Conservation (phyloP, 228 moss, liverwort and hornwort species). For the Sphagnum fallax region DNA sequence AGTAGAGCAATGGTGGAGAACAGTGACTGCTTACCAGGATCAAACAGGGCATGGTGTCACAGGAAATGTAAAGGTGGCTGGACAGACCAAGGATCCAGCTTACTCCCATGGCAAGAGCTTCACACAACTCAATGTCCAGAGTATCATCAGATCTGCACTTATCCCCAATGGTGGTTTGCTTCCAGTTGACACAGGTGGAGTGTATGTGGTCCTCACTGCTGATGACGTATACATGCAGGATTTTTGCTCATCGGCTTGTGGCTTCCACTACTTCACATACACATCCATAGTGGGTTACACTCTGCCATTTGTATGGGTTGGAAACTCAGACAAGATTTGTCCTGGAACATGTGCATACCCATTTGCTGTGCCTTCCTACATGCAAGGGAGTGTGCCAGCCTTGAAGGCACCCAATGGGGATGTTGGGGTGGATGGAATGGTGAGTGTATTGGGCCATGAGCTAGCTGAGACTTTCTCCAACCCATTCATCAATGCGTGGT, state of each 20-base stretch:
- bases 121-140: conserved; percentile 5
- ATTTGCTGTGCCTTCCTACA: conserved; percentile 5
- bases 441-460: conserved; percentile 8
- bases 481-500: conserved; percentile 9
- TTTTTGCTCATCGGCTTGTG: conserved; percentile 7
- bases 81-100: conserved; percentile 2
- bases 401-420: conserved; percentile 5
- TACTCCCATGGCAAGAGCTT: background rate
- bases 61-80: conserved; percentile 1
- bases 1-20: conserved; percentile 7
- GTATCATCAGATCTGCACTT: conserved; percentile 2
- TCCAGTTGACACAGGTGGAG: background rate
- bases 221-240: conserved; percentile 6
- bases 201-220: conserved; percentile 4
- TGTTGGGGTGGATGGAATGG: conserved; percentile 4
- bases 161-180: background rate
- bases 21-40: conserved; percentile 4
- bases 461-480: conserved; percentile 5
- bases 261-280: conserved; percentile 14
- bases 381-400: conserved; percentile 3
- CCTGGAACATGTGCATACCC: conserved; percentile 9
- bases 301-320: conserved; percentile 11
- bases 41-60: conserved; percentile 4
- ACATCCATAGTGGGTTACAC: conserved; percentile 10
- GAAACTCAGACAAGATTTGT: conserved; percentile 5